A percentile compares a stretch with the other conserved stretches of the same genome.
Conservation (phyloP, 495 filamentous ascomycete species). For the Penicillium samsonianum region DNA sequence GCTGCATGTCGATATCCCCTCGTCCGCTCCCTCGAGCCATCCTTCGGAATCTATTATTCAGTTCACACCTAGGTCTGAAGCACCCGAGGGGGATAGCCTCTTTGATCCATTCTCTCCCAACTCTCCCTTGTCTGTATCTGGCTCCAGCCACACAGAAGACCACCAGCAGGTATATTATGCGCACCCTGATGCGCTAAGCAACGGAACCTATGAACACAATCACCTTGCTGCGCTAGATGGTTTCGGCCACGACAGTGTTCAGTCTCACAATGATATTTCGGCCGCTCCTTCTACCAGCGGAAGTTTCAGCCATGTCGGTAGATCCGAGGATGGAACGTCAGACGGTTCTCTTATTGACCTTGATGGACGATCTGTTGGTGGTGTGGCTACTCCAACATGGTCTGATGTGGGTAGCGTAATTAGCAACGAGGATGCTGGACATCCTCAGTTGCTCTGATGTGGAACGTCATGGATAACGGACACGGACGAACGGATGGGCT, state of each 20-base stretch:
- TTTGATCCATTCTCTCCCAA: slow-evolving; percentile 28
- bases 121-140: slow-evolving; percentile 5
- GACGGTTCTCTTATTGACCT: slow-evolving; percentile 68
- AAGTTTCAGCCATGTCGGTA: slow-evolving; percentile 40
- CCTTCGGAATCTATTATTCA: slow-evolving; percentile 45
- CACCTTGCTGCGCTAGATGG: slow-evolving; percentile 18
- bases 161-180: slow-evolving; percentile 35
- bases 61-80: slow-evolving; percentile 52
- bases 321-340: slow-evolving; percentile 34
- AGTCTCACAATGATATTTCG: slow-evolving; percentile 31
- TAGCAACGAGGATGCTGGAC: slow-evolving; percentile 52
- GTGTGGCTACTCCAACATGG: slow-evolving; percentile 68
- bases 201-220: slow-evolving; percentile 30
- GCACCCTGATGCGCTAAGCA: slow-evolving; percentile 35
- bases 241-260: slow-evolving; percentile 13
- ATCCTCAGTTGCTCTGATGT: slow-evolving; percentile 27
- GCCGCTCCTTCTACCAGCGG: slow-evolving; percentile 40
- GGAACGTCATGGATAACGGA: background rate
- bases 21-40: slow-evolving; percentile 37
- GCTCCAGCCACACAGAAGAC: slow-evolving; percentile 36
- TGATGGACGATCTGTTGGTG: slow-evolving; percentile 45
- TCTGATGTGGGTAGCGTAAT: slow-evolving; percentile 75
- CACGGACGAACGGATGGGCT: background rate
- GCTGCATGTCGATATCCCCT: slow-evolving; percentile 37
- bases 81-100: slow-evolving; percentile 23